Evolutionary conservation across 176 grass and related monocot species (phyloP), one percentile per base, ranked within the genome.

Genomic region (Zizania latifolia): DNA sequence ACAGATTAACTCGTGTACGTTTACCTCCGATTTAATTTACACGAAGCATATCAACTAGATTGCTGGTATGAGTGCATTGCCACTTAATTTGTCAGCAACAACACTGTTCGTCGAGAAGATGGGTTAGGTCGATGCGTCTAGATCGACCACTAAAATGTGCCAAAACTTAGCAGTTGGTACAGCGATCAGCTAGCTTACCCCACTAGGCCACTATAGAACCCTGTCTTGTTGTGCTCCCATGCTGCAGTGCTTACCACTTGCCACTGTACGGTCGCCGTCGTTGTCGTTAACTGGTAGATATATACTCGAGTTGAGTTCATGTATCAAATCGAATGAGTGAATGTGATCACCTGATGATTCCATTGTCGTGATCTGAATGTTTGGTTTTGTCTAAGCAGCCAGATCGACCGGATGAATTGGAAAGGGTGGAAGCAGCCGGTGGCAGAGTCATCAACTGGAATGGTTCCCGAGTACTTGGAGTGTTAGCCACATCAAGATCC

Each of bases 391-490:
- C 35, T 45, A 12, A 17, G n/a, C 81, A 95, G 92, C 88, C 86
- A 53, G 89, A 95, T 54, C 74, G 92, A 1, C 83, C 92, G 1
- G 92, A 95, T 45, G 92, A 95, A 57, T 1, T 86, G 67, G 77
- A 81, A 57, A 82, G 92, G 34, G 86, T 95, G 28, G 86, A 95
- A 86, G 85, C 85, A 5, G 83, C 83, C 0, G 92, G 92, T 7
- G 92, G 88, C 56, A 81, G 74, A 63, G 77, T 95, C 66, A 82
- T 95, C 72, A 56, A 89, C 57, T 91, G 88, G 89, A 83, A 95
- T n/a, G 85, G 92, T 0, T 86, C 46, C 2, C 88, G 92, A 32
- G 89, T 95, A 19, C 82, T 83, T 0, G 92, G 92, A 32, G 83
- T 95, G 10, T 73, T 95, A 9, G 68, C 86, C 32, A 95, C 85